phyloP scores from a whole-genome alignment of 2,329 filamentous ascomycete species.

The Monilinia aucupariae region DNA sequence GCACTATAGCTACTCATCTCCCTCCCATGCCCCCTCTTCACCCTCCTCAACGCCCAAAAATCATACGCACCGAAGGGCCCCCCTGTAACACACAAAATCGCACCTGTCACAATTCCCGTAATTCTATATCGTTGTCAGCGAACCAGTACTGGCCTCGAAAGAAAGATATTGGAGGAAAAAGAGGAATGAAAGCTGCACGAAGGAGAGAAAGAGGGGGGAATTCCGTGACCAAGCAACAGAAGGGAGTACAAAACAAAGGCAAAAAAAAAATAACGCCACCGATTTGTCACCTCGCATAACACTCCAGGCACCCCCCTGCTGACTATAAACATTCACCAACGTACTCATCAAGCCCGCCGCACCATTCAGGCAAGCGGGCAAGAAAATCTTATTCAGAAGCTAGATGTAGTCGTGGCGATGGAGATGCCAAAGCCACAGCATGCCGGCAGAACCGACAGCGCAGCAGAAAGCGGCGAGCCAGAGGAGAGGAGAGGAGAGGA shows the following conservation, averaged over 20 bases:
- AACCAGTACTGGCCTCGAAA: neutral
- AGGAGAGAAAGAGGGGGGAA: neutral
- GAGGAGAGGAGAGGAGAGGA: constrained; percentile 27
- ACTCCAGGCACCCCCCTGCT: constrained; percentile 27
- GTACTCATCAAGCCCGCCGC: constrained; percentile 30
- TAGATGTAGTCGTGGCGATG: constrained; percentile 29
- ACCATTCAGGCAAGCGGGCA: constrained; percentile 30
- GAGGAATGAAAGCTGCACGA: neutral
- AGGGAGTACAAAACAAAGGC: too few relatives aligned
- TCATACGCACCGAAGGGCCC: constrained; percentile 30
- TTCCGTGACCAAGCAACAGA: neutral
- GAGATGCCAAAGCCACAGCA: constrained; percentile 27
- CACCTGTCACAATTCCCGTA: constrained; percentile 28
- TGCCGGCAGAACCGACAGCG: constrained; percentile 26
- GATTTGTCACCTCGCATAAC: constrained; percentile 23
- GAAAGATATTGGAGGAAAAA: neutral
- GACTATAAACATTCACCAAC: constrained; percentile 29
- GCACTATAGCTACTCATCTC: constrained; percentile 20
- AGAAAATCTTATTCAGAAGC: constrained; percentile 30
- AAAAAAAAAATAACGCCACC: too few relatives aligned
- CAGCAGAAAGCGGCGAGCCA: constrained; percentile 26
- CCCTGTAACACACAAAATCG: constrained; percentile 23
- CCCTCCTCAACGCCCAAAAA: constrained; percentile 28
- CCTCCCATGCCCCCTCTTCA: constrained; percentile 26
- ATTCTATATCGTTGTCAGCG: constrained; percentile 4